Percentiles rank a stretch among this genome's conserved stretches.
These are phyloP conservation scores for Penicillium decumbens DNA, from an alignment of 2,329 filamentous ascomycete genomes.

Conservation along the genomic window DNA sequence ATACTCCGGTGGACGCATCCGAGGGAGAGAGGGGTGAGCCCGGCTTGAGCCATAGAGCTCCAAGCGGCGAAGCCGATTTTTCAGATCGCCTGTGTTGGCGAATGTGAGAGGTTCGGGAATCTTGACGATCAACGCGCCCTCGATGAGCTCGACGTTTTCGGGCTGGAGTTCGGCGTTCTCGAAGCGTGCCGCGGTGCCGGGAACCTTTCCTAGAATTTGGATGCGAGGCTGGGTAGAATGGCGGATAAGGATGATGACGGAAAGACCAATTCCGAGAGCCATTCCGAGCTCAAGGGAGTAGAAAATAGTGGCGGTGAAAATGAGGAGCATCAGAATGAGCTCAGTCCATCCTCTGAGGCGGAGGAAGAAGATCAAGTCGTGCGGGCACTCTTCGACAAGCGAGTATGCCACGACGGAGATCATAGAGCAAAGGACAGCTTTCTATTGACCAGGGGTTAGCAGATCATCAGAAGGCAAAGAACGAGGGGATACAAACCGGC, in stretches of 20 bases:
- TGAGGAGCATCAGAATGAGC: slow-evolving; percentile 78
- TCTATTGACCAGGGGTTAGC: slow-evolving; percentile 48
- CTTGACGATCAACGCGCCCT: slow-evolving; percentile 91
- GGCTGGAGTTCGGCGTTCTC: slow-evolving; percentile 75
- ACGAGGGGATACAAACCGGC: slow-evolving; percentile 60
- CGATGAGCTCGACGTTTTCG: slow-evolving; percentile 76
- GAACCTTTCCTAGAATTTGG: slow-evolving; percentile 87
- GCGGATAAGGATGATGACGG: slow-evolving; percentile 80
- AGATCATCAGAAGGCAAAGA: background rate
- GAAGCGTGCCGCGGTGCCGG: slow-evolving; percentile 70
- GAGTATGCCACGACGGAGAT: slow-evolving; percentile 94
- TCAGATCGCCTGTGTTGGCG: slow-evolving; percentile 90
- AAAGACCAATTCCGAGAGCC: slow-evolving; percentile 86
- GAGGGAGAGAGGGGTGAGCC: slow-evolving; percentile 82
- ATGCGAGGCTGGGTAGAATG: slow-evolving; percentile 91
- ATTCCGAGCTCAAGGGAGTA: slow-evolving; percentile 93
- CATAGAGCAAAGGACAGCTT: slow-evolving; percentile 88
- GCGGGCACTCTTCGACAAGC: slow-evolving; percentile 88
- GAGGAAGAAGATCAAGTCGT: slow-evolving; percentile 86
- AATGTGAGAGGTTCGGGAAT: slow-evolving; percentile 96
- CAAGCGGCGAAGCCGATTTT: slow-evolving; percentile 72
- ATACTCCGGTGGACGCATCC: slow-evolving; percentile 69
- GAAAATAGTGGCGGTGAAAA: slow-evolving; percentile 88
- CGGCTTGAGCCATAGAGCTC: slow-evolving; percentile 84
- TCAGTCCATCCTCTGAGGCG: slow-evolving; percentile 82